These are phyloP conservation scores for Lactarius vividus DNA, from an alignment of 768 basidiomycete genomes.

Conservation along the genomic window DNA sequence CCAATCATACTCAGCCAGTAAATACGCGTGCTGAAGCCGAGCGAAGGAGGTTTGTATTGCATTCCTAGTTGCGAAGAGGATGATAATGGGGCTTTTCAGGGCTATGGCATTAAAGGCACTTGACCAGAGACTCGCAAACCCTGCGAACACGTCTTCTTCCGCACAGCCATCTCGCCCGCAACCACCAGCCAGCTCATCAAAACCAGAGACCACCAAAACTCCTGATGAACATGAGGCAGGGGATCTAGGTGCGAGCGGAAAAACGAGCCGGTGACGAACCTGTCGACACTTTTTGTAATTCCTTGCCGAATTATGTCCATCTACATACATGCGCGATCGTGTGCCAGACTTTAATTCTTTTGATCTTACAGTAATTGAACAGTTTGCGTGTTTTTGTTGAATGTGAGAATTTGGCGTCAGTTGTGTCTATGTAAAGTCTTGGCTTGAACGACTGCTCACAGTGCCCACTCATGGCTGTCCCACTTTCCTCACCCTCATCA, in stretches of 20 bases:
- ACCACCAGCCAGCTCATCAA: constrained; percentile 14
- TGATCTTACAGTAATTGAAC: not conserved
- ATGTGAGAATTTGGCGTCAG: not conserved
- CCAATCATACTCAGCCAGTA: constrained; percentile 73
- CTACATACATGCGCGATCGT: constrained; percentile 3
- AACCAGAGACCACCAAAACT: constrained; percentile 18
- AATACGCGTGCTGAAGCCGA: constrained; percentile 95
- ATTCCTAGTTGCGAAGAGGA: not conserved
- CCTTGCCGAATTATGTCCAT: constrained; percentile 14
- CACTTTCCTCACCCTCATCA: constrained; percentile 34
- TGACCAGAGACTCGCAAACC: constrained; percentile 81
- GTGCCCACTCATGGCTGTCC: constrained; percentile 37
- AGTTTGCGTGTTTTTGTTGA: not conserved
- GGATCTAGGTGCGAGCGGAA: constrained; percentile 12
- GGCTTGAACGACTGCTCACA: not conserved
- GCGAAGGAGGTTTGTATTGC: constrained; percentile 68
- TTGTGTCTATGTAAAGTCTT: not conserved
- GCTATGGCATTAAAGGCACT: constrained; percentile 96
- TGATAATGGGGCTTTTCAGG: constrained; percentile 41
- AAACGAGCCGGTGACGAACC: constrained; percentile 14
- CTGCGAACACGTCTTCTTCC: constrained; percentile 32
- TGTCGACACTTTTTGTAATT: not conserved
- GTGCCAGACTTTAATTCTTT: constrained; percentile 2
- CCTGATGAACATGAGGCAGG: constrained; percentile 20
- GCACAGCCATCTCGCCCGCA: constrained; percentile 15